Conservation (phyloP, 1,284 basidiomycete species). For the Puccinia polysora region DNA sequence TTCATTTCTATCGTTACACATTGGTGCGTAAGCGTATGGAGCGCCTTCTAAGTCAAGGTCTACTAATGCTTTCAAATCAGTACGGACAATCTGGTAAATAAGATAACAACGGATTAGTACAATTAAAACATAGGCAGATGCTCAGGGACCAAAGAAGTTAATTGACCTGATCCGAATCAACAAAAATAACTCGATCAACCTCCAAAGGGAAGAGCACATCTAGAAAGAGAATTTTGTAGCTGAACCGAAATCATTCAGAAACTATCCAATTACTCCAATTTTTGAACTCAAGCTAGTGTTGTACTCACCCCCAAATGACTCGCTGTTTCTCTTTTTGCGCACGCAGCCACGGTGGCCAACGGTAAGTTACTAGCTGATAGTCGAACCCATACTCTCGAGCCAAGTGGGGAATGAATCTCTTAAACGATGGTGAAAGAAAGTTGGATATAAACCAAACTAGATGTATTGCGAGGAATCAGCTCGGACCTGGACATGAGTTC, state of each 20-base stretch:
- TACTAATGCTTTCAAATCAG: constrained; percentile 88
- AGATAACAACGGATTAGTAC: not conserved
- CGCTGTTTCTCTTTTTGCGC: constrained; percentile 94
- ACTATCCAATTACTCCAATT: not conserved
- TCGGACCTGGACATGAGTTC: not conserved
- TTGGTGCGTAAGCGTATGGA: constrained; percentile 90
- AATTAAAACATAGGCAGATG: not conserved
- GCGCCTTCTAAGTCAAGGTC: constrained; percentile 84
- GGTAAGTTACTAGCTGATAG: constrained; percentile 95
- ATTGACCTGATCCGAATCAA: constrained; percentile 66
- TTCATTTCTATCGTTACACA: constrained; percentile 89
- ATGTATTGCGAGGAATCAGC: not conserved
- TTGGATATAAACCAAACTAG: constrained; percentile 95
- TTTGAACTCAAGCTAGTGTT: not conserved
- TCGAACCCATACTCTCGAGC: constrained; percentile 85
- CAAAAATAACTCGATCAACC: constrained; percentile 95
- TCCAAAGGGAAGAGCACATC: constrained; percentile 98
- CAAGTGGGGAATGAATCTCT: constrained; percentile 90
- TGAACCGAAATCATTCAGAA: constrained; percentile 30
- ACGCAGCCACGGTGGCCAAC: constrained; percentile 98
- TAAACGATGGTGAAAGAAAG: constrained; percentile 94
- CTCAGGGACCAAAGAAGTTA: not conserved
- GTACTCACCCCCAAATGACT: constrained; percentile 78
- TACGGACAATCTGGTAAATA: constrained; percentile 79
- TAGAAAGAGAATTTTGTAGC: constrained; percentile 95